Evolutionary conservation across 768 basidiomycete species (phyloP), one percentile per base, ranked within the genome.

Genomic region (Mrakia blollopis): DNA sequence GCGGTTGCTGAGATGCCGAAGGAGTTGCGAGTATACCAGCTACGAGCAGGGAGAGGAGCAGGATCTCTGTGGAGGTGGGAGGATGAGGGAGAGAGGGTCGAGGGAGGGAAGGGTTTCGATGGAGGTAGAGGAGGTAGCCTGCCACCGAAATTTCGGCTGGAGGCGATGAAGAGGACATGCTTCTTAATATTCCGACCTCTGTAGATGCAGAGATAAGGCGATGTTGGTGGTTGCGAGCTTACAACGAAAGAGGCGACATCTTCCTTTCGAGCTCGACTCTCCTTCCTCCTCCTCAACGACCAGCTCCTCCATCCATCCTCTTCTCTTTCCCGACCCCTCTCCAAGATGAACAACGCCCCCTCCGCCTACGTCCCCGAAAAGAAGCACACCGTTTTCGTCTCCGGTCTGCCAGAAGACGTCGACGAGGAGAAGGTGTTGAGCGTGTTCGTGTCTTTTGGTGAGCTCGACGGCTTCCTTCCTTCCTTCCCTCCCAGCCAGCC

Each of bases 361-460:
- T 72, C 71, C 13, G 54, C 71, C 54, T 37, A 32, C 54, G 50
- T 39, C 3, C 35, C 35, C 25, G 52, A 37, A 72, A 77, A 77
- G 76, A 72, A 69, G 60, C 68, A 77, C 50, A 77, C 76, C 21
- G 76, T 77, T 14, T 77, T 71, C 62, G 76, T 77, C 41, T 72
- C 71, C 0, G 69, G 69, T 7, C 62, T 77, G 25, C 76, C 76
- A 3, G 76, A 77, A 18, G 57, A 65, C 39, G 69, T 73, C 11
- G 63, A 71, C 23, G 76, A 77, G 65, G 28, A 72, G 61, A 30
- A 30, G 57, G 62, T 77, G 35, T 39, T 77, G 14, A n/a, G 37
- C 32, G 76, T 73, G 41, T 77, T 77, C 50, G 76, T 77, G 39
- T 50, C 76, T 14, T 77, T 77, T 23, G 76, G 76, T 73, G 44